Evolutionary conservation across 768 basidiomycete genomes (phyloP).

Genomic region (Russula lepida): DNA sequence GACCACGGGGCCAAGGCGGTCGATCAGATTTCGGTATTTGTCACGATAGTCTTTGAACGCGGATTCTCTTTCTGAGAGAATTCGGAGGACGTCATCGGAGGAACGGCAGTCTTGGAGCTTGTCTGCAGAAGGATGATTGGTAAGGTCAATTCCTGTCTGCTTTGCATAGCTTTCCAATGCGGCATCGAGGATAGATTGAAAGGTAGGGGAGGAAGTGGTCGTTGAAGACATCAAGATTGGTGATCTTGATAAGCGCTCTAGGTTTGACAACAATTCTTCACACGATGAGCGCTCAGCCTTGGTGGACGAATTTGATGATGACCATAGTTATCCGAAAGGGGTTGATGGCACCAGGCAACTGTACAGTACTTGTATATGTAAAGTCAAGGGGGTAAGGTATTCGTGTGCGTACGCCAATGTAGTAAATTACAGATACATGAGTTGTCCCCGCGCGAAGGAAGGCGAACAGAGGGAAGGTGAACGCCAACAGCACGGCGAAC

Average conservation of each 20-base stretch:
- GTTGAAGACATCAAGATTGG: not conserved
- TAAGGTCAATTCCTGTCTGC: not conserved
- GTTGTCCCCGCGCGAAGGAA: not conserved
- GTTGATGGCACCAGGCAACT: too few species aligned
- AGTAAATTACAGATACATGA: slow-evolving; percentile 12
- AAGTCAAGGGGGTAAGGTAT: too few species aligned
- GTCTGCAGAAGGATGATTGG: not conserved
- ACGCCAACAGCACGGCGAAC: too few species aligned
- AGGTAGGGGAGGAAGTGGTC: not conserved
- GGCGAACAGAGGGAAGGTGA: not conserved
- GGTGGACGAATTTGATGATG: too few species aligned
- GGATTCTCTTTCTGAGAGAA: not conserved
- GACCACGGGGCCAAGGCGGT: not conserved
- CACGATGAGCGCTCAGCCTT: too few species aligned
- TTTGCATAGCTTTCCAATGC: not conserved
- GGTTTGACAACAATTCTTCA: too few species aligned
- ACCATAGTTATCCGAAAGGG: too few species aligned
- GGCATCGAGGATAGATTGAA: not conserved
- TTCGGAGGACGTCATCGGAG: not conserved
- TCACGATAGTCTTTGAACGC: not conserved
- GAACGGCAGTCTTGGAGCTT: not conserved
- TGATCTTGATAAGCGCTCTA: too few species aligned
- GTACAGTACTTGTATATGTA: too few species aligned
- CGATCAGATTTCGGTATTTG: not conserved
- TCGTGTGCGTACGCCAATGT: not conserved